Evolutionary conservation across 2,329 filamentous ascomycete species (phyloP), one percentile per base, ranked within the genome.

Genomic region (Penicillium sp.): DNA sequence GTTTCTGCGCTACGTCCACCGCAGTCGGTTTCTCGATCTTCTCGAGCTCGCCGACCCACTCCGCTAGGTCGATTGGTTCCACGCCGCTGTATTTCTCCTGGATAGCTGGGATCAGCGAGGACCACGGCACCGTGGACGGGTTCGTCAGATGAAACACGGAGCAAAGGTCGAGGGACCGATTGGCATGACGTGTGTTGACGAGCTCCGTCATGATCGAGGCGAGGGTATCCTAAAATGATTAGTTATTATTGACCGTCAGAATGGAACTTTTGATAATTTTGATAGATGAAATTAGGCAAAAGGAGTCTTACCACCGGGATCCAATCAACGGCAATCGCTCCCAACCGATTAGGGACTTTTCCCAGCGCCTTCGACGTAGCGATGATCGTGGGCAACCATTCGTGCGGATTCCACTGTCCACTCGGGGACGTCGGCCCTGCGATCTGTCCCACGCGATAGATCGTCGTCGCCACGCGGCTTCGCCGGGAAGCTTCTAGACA

Each of bases 351-450:
- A 0, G 83, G 82, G 8, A 85, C 67, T 9, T 76, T 68, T 0
- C 77, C 75, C 5, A 85, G 69, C 43, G 79, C 69, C 23, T 79
- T 70, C 0, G 81, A 84, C 46, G 80, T 83, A 0, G 76, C 73
- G 18, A 77, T 61, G 18, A 78, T 62, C 7, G 67, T 70, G 0
- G 84, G 84, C 2, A 86, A 66, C 79, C 82, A 85, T 59, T 86
- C 84, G 9, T 82, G 76, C 20, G 69, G 72, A 56, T 82, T 85
- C 84, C 84, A 87, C 29, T 65, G 61, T 2, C 82, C 83, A 18
- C 67, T 68, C 53, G 53, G 55, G 3, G 40, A 58, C 15, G 56
- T 68, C 45, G 64, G 55, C 1, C 72, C 73, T 14, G 62, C 70
- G 20, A 75, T 65, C 54, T 75, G 73, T 9, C 73, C 73, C 3